phyloP scores from a whole-genome alignment of 495 filamentous ascomycete genomes.

The Daldinia caldariorum region DNA sequence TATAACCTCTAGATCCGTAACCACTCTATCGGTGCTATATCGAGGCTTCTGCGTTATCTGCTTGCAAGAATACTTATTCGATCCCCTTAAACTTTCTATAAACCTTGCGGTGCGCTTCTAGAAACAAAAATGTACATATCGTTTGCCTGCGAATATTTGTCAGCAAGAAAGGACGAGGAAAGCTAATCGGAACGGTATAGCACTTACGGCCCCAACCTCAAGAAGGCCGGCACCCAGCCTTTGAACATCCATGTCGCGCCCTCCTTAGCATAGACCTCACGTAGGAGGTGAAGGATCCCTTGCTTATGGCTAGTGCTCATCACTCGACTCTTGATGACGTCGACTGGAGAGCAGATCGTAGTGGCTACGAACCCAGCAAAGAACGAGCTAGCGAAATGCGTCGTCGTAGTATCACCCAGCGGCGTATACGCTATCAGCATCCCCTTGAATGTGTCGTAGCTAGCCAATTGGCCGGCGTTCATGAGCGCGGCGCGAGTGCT shows the following conservation, averaged over 20 bases:
- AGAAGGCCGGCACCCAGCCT: conserved; percentile 97
- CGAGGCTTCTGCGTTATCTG: conserved; percentile 4
- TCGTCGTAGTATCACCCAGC: conserved; percentile 79
- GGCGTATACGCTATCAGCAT: conserved; percentile 71
- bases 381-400: conserved; percentile 88
- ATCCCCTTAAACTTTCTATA: conserved; percentile 64
- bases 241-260: conserved; percentile 91
- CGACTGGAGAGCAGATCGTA: conserved; percentile 92
- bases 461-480: conserved; percentile 90
- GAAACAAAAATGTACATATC: conserved; percentile 91
- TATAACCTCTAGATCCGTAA: conserved; percentile 36
- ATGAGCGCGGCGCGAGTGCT: conserved; percentile 88
- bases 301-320: conserved; percentile 79
- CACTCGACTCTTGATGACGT: conserved; percentile 96
- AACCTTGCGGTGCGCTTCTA: conserved; percentile 87
- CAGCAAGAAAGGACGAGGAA: conserved; percentile 15
- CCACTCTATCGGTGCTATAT: conserved; percentile 33
- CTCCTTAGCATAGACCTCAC: conserved; percentile 78
- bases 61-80: conserved; percentile 32
- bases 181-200: not conserved
- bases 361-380: conserved; percentile 93
- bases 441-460: conserved; percentile 91
- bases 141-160: conserved; percentile 69
- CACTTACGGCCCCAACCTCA: conserved; percentile 77
- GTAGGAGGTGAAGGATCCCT: conserved; percentile 66